Percentiles rank a stretch among this genome's conserved stretches.
phyloP scores from a whole-genome alignment of 2,329 filamentous ascomycete species.

The Claviceps capensis region DNA sequence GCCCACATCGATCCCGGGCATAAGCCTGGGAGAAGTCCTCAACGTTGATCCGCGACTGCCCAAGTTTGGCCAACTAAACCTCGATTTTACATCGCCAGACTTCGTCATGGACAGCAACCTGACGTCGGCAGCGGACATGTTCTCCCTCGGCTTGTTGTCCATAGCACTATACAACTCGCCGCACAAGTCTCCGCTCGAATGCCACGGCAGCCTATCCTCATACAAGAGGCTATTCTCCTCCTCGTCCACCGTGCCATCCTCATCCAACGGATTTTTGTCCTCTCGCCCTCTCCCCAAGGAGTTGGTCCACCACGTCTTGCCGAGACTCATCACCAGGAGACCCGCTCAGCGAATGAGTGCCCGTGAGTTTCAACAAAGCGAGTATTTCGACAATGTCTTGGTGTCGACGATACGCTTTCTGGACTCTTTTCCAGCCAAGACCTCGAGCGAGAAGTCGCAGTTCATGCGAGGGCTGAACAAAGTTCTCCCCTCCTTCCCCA shows the following conservation, averaged over 20 bases:
- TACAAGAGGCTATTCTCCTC: conserved; percentile 78
- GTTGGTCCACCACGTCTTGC: conserved; percentile 61
- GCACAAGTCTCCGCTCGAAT: conserved; percentile 73
- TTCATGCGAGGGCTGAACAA: conserved; percentile 83
- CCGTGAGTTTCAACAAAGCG: conserved; percentile 83
- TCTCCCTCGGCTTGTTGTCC: conserved; percentile 79
- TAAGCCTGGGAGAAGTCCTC: conserved; percentile 71
- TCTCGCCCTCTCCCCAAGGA: conserved; percentile 69
- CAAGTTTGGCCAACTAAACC: conserved; percentile 67
- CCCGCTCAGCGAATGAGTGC: conserved; percentile 81
- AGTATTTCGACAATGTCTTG: conserved; percentile 93
- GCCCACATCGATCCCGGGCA: conserved; percentile 61
- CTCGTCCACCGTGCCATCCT: conserved; percentile 63
- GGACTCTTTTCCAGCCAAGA: conserved; percentile 83
- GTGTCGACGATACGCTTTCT: conserved; percentile 94
- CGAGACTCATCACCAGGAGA: conserved; percentile 72
- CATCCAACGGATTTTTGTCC: conserved; percentile 72
- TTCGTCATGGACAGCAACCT: conserved; percentile 87
- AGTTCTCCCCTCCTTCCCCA: conserved; percentile 83
- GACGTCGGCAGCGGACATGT: conserved; percentile 77
- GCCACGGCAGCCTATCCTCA: conserved; percentile 63
- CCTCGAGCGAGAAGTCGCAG: conserved; percentile 74
- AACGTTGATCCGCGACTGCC: conserved; percentile 79
- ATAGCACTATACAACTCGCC: conserved; percentile 91
- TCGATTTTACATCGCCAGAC: conserved; percentile 91